Evolutionary conservation across 192 early-diverging fungal species (phyloP).

Genomic region (Chytriomyces hyalinus): DNA sequence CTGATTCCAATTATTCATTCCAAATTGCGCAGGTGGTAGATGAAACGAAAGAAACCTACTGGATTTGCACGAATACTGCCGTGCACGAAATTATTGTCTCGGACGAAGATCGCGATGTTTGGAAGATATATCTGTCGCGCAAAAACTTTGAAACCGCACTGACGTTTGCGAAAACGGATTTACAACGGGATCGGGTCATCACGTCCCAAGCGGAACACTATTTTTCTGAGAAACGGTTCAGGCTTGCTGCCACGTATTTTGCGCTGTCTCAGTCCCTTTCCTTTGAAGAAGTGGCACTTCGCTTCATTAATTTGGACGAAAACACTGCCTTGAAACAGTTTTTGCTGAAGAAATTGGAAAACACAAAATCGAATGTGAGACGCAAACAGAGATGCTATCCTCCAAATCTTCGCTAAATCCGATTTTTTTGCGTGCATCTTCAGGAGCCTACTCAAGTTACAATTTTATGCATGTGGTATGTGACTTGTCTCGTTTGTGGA

Average conservation of each 20-base stretch:
- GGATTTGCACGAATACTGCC: constrained; percentile 84
- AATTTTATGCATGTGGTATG: constrained; percentile 36
- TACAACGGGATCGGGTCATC: constrained; percentile 77
- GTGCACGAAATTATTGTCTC: constrained; percentile 90
- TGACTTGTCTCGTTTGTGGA: neutral
- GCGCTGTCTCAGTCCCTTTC: constrained; percentile 74
- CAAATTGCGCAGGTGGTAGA: constrained; percentile 61
- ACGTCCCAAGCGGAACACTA: constrained; percentile 87
- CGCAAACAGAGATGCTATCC: constrained; percentile 11
- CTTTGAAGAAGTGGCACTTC: constrained; percentile 92
- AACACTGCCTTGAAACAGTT: constrained; percentile 78
- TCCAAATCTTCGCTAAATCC: constrained; percentile 39
- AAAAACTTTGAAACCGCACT: constrained; percentile 85
- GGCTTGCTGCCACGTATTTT: constrained; percentile 83
- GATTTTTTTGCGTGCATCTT: neutral
- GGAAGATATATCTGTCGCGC: constrained; percentile 85
- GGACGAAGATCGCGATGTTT: constrained; percentile 93
- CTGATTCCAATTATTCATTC: neutral
- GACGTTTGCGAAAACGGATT: constrained; percentile 73
- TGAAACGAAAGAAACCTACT: constrained; percentile 80
- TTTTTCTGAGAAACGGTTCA: constrained; percentile 74
- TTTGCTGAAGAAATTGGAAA: constrained; percentile 75
- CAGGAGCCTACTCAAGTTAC: constrained; percentile 29
- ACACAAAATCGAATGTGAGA: constrained; percentile 65
- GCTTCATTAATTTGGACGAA: constrained; percentile 78